Evolutionary conservation across 768 basidiomycete genomes (phyloP).

Genomic region (Pleurotus ostreatus): DNA sequence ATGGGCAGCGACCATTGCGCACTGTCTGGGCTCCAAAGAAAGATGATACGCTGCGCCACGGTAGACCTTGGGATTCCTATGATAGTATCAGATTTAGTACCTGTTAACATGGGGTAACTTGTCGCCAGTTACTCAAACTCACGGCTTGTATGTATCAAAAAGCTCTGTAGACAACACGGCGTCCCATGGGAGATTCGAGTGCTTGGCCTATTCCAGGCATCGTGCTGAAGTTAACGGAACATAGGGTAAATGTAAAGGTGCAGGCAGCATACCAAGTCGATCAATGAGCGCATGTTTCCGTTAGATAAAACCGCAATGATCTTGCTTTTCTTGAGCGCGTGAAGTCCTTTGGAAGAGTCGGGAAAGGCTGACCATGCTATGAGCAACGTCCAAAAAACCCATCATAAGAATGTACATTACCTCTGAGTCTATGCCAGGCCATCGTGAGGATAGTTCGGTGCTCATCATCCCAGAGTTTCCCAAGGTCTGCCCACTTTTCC

Average conservation of each 20-base stretch:
- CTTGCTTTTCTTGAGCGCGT: conserved; percentile 43
- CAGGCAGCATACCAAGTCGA: conserved; percentile 49
- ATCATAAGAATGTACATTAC: too few relatives aligned
- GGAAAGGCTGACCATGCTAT: conserved; percentile 43
- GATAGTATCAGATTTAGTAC: background rate
- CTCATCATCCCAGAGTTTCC: conserved; percentile 35
- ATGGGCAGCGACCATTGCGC: conserved; percentile 68
- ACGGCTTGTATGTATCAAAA: conserved; percentile 66
- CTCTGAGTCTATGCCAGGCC: conserved; percentile 53
- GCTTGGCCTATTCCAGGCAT: conserved; percentile 43
- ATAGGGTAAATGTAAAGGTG: background rate
- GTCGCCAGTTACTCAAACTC: conserved; percentile 15
- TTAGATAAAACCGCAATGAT: conserved; percentile 59
- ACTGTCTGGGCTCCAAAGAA: conserved; percentile 39
- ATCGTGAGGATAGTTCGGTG: conserved; percentile 41
- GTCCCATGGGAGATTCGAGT: conserved; percentile 62
- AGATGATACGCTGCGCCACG: conserved; percentile 46
- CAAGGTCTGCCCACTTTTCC: conserved; percentile 47
- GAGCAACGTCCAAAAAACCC: background rate
- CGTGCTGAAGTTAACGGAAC: too few relatives aligned
- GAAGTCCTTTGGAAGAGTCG: conserved; percentile 46
- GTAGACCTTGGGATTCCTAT: conserved; percentile 51
- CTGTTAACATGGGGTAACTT: background rate
- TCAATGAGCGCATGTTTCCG: conserved; percentile 55
- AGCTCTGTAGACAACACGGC: conserved; percentile 57